Base-by-base conservation (phyloP, 805 yeast genomes). In the Yueomyces sp. region DNA sequence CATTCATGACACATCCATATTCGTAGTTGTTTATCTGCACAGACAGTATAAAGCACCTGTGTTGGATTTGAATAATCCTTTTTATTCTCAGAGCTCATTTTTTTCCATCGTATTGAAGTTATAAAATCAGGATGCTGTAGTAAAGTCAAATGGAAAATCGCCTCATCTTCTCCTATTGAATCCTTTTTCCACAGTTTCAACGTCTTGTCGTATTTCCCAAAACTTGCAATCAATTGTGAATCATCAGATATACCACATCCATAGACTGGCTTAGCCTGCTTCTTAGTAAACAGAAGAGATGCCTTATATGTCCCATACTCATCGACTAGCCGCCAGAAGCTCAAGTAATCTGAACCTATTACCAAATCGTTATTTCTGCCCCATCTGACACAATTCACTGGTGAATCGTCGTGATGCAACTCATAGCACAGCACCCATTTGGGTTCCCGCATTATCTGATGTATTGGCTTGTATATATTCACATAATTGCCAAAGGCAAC, bases 181-280 rank as follows among this genome's bases (percentile, higher is more conserved):
- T 77, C 68, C 42, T 96, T 66, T 43, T 78, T 70, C 95, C 95
- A 88, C 2, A 85, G 67, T 55, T 85, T 85, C 30, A 85, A 77
- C 11, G 82, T 65, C 34, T 68, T 67, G 57, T 85, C 95, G 56
- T 71, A 74, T 37, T 65, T 66, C 0, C 83, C 79, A 36, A 74
- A 69, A 41, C 81, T 72, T 6, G 87, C 82, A 26, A 87, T 75
- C 39, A 79, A 67, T 42, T 72, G 71, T 0, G 86, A 75, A 49
- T 83, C 82, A n/a, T 74, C 76, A 0, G 94, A 76, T 28, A 84
- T 72, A 31, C 68, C 65, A 4, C 79, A 72, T 40, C 65, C 52
- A 48, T 72, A 73, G 1, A 81, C 77, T 0, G 88, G 81, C 30
- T 68, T 68, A 0, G 90, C 77, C 49, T 82, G 84, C 1, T 52